Conservation (phyloP, 345 rosid genomes). For the Eucalyptus cloeziana region DNA sequence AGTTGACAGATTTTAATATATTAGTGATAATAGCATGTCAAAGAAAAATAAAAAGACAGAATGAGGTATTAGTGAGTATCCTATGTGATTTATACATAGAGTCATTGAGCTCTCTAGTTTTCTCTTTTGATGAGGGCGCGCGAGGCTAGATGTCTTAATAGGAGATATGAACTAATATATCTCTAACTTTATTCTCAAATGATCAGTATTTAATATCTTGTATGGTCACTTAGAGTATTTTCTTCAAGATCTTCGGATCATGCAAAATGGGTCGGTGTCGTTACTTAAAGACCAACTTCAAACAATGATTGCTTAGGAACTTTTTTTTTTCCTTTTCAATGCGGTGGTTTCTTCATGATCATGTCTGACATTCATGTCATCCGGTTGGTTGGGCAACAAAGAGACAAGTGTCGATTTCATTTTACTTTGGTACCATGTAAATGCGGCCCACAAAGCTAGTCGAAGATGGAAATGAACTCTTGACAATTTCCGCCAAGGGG, state of each 20-base stretch:
- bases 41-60: too few relatives aligned
- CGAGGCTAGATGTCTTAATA: rapidly evolving
- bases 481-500: neutral
- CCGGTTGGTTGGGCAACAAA: neutral
- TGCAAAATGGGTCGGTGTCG: neutral
- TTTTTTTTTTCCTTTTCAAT: neutral
- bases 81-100: rapidly evolving
- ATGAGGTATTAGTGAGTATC: too few relatives aligned
- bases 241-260: rapidly evolving
- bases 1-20: too few relatives aligned
- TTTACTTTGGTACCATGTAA: neutral
- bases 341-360: neutral
- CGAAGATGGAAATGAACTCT: neutral
- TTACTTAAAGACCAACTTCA: neutral
- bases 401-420: neutral
- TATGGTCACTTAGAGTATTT: rapidly evolving
- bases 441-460: neutral
- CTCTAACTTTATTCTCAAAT: neutral
- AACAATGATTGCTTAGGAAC: neutral
- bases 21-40: too few relatives aligned
- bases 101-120: neutral
- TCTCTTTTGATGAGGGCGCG: rapidly evolving
- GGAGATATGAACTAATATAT: neutral
- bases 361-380: neutral
- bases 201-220: neutral